Evolutionary conservation across 345 rosid genomes (phyloP).

Genomic region (Lepidium didymum): DNA sequence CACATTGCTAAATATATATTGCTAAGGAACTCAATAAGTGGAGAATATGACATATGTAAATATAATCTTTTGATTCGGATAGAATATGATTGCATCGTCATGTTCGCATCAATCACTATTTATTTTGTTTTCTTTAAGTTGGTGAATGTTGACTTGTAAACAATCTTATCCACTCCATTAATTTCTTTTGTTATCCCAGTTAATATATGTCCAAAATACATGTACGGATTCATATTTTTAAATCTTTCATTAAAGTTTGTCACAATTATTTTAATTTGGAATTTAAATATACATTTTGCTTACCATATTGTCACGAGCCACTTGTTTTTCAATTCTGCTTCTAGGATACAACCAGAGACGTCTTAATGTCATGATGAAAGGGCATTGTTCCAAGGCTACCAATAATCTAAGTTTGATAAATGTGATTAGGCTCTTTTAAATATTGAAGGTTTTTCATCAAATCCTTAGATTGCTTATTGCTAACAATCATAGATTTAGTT

Average conservation of each 20-base stretch:
- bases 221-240: not conserved
- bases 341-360: not conserved
- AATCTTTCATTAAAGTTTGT: not conserved
- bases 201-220: not conserved
- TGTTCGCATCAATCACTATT: conserved; percentile 7
- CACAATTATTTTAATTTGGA: not conserved
- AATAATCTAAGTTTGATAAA: too few relatives aligned
- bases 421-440: too few relatives aligned
- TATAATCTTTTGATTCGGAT: not conserved
- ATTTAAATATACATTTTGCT: not conserved
- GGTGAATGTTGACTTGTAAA: conserved; percentile 25
- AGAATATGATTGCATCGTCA: conserved; percentile 23
- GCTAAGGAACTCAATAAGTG: not conserved
- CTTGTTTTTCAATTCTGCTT: not conserved
- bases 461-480: too few relatives aligned
- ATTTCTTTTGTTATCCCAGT: not conserved
- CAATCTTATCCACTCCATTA: conserved; percentile 14
- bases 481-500: too few relatives aligned
- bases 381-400: too few relatives aligned
- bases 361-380: too few relatives aligned
- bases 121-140: not conserved
- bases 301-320: not conserved
- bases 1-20: not conserved
- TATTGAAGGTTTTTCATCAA: too few relatives aligned
- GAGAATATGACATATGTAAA: conserved; percentile 4